A percentile compares a stretch with the other conserved stretches of the same genome.
Evolutionary conservation across 768 basidiomycete species (phyloP).

Genomic region (Fibroporia radiculosa): DNA sequence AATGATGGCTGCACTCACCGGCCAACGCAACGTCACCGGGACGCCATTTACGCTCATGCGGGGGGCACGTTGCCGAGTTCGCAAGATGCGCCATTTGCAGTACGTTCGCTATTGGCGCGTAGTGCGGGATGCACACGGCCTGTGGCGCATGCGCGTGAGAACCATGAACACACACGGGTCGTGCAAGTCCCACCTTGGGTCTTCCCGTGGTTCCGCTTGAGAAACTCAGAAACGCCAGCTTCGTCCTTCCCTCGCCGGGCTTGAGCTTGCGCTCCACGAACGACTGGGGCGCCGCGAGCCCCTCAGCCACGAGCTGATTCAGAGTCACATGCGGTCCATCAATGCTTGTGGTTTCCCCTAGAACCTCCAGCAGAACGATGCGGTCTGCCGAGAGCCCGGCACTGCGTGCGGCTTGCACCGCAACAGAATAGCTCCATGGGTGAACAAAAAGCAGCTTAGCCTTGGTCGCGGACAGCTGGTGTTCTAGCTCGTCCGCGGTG

Average conservation of each 20-base stretch:
- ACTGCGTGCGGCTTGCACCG: slow-evolving; percentile 16
- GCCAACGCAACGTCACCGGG: slow-evolving; percentile 55
- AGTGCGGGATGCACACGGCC: slow-evolving; percentile 31
- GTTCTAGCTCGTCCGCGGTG: slow-evolving; percentile 22
- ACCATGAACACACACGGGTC: slow-evolving; percentile 27
- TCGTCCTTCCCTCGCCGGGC: slow-evolving; percentile 58
- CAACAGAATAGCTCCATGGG: slow-evolving; percentile 16
- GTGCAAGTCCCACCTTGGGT: slow-evolving; percentile 56
- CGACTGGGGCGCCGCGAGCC: slow-evolving; percentile 28
- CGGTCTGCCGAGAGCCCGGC: slow-evolving; percentile 16
- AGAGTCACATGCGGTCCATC: slow-evolving; percentile 26
- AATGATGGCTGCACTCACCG: slow-evolving; percentile 29
- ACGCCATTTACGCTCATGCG: slow-evolving; percentile 44
- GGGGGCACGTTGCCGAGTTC: slow-evolving; percentile 26
- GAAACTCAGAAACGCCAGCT: slow-evolving; percentile 64
- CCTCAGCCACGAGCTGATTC: slow-evolving; percentile 40
- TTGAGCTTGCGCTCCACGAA: slow-evolving; percentile 45
- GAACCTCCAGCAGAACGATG: slow-evolving; percentile 17
- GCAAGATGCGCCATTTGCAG: slow-evolving; percentile 35
- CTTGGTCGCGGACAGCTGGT: slow-evolving; percentile 21
- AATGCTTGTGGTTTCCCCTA: slow-evolving; percentile 8
- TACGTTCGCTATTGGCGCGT: slow-evolving; percentile 28
- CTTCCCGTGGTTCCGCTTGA: slow-evolving; percentile 72
- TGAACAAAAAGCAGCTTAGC: slow-evolving; percentile 19
- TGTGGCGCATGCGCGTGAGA: slow-evolving; percentile 33